Evolutionary conservation across 2,329 filamentous ascomycete species (phyloP).

Genomic region (Fonsecaea monophora): DNA sequence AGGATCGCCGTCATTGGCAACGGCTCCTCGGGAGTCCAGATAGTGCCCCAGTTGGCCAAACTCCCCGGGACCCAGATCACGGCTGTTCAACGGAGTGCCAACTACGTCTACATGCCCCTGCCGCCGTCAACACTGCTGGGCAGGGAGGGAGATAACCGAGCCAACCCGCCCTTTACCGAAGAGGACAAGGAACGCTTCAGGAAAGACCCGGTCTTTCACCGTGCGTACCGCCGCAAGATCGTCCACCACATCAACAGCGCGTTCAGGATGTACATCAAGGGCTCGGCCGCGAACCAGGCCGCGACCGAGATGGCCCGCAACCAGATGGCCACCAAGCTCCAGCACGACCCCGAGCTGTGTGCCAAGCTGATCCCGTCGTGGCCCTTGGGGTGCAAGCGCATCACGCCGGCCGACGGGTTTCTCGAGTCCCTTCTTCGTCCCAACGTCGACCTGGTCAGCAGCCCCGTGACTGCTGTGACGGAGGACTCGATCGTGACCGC

Average conservation of each 20-base stretch:
- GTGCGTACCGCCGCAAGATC: constrained; percentile 47
- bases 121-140: constrained; percentile 34
- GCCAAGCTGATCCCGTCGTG: constrained; percentile 40
- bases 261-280: constrained; percentile 32
- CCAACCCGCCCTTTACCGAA: constrained; percentile 39
- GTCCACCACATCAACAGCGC: constrained; percentile 31
- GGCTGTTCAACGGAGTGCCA: constrained; percentile 45
- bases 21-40: constrained; percentile 50
- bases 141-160: constrained; percentile 29
- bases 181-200: constrained; percentile 43
- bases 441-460: constrained; percentile 47
- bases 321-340: constrained; percentile 28
- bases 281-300: constrained; percentile 29
- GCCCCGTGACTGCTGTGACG: constrained; percentile 47
- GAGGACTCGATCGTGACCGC: constrained; percentile 40
- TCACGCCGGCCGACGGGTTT: constrained; percentile 61
- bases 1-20: constrained; percentile 44
- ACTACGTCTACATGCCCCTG: constrained; percentile 42
- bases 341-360: constrained; percentile 37
- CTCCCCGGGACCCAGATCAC: constrained; percentile 39
- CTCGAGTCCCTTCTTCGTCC: constrained; percentile 55
- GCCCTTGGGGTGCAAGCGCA: constrained; percentile 52
- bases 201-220: constrained; percentile 41
- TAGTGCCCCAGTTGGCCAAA: constrained; percentile 42
- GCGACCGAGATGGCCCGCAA: constrained; percentile 22